Conservation (phyloP, 176 grass and related monocot species). For the Aechmea fasciata region DNA sequence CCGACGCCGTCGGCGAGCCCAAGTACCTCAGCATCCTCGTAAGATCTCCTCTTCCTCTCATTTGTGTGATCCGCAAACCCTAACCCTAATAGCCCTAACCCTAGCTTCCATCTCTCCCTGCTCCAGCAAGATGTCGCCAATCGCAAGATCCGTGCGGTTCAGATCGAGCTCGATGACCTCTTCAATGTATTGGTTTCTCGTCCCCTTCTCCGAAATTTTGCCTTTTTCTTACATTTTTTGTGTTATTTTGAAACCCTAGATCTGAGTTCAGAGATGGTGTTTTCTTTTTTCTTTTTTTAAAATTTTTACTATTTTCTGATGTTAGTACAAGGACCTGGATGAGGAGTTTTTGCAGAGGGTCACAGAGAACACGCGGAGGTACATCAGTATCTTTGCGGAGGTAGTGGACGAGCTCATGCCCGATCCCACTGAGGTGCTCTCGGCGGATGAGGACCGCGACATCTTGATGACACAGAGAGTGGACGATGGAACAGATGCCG, state of each 20-base stretch:
- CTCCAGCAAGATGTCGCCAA: constrained; percentile 89
- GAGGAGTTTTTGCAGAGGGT: constrained; percentile 82
- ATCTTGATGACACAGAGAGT: constrained; percentile 97
- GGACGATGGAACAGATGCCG: constrained; percentile 51
- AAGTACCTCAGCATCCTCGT: constrained; percentile 89
- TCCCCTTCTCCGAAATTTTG: background rate
- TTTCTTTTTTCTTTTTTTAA: background rate
- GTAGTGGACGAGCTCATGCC: constrained; percentile 93
- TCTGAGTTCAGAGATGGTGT: constrained; percentile 18
- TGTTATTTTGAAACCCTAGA: background rate
- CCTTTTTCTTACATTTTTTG: background rate
- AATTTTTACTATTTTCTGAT: background rate
- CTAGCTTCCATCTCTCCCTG: background rate
- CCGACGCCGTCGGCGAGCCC: constrained; percentile 52
- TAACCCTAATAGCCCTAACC: background rate
- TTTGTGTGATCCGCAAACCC: background rate
- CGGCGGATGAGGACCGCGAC: constrained; percentile 74
- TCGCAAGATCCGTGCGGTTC: constrained; percentile 57
- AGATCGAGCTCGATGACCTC: constrained; percentile 86
- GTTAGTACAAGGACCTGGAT: constrained; percentile 72
- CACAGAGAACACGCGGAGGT: constrained; percentile 72
- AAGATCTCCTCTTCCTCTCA: constrained; percentile 4
- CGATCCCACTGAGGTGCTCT: constrained; percentile 75
- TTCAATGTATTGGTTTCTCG: constrained; percentile 40
- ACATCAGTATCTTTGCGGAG: constrained; percentile 65